These are phyloP conservation scores for Rhodotorula diobovata DNA, from an alignment of 768 basidiomycete genomes.

Conservation along the genomic window DNA sequence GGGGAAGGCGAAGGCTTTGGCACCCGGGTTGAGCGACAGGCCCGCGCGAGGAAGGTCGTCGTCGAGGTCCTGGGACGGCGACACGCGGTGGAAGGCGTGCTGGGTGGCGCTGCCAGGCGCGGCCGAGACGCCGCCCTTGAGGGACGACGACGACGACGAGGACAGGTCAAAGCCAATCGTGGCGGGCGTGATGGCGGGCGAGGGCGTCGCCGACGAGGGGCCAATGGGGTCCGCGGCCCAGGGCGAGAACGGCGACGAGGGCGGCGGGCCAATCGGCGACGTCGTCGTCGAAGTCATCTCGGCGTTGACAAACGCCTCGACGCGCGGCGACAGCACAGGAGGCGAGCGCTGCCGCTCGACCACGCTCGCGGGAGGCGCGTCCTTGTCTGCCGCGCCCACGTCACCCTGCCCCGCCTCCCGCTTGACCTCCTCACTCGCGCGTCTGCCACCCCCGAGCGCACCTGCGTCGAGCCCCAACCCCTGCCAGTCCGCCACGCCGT, in stretches of 20 bases:
- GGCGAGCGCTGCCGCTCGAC: constrained; percentile 5
- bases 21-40: constrained; percentile 43
- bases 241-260: constrained; percentile 25
- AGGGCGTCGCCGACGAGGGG: not conserved
- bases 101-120: not conserved
- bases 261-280: constrained; percentile 29
- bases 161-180: not conserved
- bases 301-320: constrained; percentile 3
- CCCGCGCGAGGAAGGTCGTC: constrained; percentile 41
- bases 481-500: constrained; percentile 19
- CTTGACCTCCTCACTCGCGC: constrained; percentile 1
- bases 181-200: constrained; percentile 1
- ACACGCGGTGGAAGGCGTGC: constrained; percentile 20
- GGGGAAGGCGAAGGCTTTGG: constrained; percentile 42
- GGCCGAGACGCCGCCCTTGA: not conserved
- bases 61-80: constrained; percentile 32
- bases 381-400: not conserved
- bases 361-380: no score
- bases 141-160: no score
- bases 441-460: constrained; percentile 10
- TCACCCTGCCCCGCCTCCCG: not conserved
- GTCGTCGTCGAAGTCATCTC: constrained; percentile 18
- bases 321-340: constrained; percentile 8
- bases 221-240: constrained; percentile 10
- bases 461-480: constrained; percentile 28